Base-by-base conservation (phyloP, 805 yeast genomes). In the Sugiyamaella americana region DNA sequence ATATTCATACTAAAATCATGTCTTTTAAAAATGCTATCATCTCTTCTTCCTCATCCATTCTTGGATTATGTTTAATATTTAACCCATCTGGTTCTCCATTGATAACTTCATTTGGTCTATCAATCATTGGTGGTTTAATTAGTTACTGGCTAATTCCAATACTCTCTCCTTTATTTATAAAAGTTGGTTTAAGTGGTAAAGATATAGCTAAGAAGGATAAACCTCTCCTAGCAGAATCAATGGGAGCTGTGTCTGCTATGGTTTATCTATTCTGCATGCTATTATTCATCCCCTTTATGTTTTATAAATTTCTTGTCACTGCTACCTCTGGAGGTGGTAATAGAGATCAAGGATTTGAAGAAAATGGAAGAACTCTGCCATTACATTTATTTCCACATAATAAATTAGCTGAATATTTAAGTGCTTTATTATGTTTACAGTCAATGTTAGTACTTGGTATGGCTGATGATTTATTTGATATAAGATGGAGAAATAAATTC, bases 401-500 rank as follows among this genome's bases (percentile, higher is more conserved):
- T 52, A 85, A 83, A 63, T 71, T 93, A 44, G 82, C 95, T 0
- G 94, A 87, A 54, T 93, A 82, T 64, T 72, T 93, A 53, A 80
- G 95, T 57, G 94, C 94, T 3, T 71, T 91, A 6, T 67, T 93
- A 50, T 87, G 95, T 51, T 66, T 93, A 41, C 87, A 87, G 65
- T 78, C 87, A 54, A 89, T 93, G 63, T 74, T 88, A 13, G 68
- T 93, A 37, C 70, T 93, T 38, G 98, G 98, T 0, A 73, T 93
- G 24, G 84, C 94, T 41, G 98, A 93, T 65, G 98, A 93, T 68
- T 72, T 93, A 57, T 93, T 93, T 60, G 99, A 93, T 65, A 80
- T 93, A 52, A 76, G 96, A 56, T 93, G 99, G 99, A 75, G 99
- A 61, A 96, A 93, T 69, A 93, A 93, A 71, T 87, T 93, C 68